Evolutionary conservation across 2,329 filamentous ascomycete genomes (phyloP).

Genomic region (Fusarium sp.): DNA sequence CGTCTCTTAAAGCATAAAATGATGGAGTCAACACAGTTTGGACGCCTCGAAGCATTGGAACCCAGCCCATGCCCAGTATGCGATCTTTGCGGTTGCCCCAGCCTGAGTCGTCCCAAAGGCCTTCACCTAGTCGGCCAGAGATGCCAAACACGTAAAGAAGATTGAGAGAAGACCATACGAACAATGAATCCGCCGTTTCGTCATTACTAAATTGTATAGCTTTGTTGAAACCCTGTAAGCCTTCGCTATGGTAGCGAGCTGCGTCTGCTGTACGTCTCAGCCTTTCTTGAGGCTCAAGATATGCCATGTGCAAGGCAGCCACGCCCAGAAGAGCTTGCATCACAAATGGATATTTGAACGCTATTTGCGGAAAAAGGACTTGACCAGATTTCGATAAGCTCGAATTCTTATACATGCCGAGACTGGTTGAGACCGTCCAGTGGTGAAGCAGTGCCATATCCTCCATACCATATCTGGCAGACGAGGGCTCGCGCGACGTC

Average conservation of each 20-base stretch:
- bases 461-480: background rate
- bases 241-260: slow-evolving; percentile 1
- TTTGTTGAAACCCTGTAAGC: background rate
- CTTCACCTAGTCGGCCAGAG: slow-evolving; percentile 10
- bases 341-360: background rate
- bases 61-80: slow-evolving; percentile 1
- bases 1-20: rapidly evolving
- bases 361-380: background rate
- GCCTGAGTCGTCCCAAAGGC: slow-evolving; percentile 2
- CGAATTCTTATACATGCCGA: slow-evolving; percentile 14
- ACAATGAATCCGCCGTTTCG: background rate
- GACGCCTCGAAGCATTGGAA: slow-evolving; percentile 10
- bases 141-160: slow-evolving; percentile 5
- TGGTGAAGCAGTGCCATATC: slow-evolving; percentile 18
- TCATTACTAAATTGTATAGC: rapidly evolving
- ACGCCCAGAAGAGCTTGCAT: background rate
- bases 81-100: slow-evolving; percentile 3
- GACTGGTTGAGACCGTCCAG: slow-evolving; percentile 5
- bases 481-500: background rate
- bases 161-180: slow-evolving; percentile 15
- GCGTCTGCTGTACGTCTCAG: background rate
- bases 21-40: background rate
- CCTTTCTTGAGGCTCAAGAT: slow-evolving; percentile 2
- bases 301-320: slow-evolving; percentile 6
- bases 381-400: background rate